Evolutionary conservation across 1,139 yeast genomes (phyloP).

Genomic region (Sugiyamaella xylanicola): DNA sequence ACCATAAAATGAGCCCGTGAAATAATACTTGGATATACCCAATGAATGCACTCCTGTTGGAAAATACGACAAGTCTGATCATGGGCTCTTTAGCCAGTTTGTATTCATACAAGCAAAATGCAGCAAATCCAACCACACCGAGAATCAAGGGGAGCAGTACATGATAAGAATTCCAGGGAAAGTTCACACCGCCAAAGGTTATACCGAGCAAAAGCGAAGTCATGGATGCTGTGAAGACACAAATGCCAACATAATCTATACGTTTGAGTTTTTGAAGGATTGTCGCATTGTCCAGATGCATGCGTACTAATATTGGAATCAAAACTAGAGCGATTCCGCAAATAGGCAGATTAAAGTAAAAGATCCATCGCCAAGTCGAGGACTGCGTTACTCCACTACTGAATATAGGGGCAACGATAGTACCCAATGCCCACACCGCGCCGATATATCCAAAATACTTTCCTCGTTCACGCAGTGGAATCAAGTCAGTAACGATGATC

Average conservation of each 20-base stretch:
- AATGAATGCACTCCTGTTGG: constrained; percentile 43
- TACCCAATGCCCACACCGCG: constrained; percentile 55
- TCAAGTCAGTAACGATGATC: constrained; percentile 61
- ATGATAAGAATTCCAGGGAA: constrained; percentile 56
- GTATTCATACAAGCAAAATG: constrained; percentile 53
- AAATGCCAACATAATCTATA: constrained; percentile 48
- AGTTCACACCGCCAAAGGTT: constrained; percentile 54
- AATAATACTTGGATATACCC: constrained; percentile 43
- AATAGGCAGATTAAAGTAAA: constrained; percentile 67
- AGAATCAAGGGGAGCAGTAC: constrained; percentile 55
- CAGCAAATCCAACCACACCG: constrained; percentile 50
- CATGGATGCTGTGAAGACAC: constrained; percentile 33
- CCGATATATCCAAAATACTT: constrained; percentile 45
- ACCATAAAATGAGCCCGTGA: constrained; percentile 50
- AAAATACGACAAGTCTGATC: constrained; percentile 49
- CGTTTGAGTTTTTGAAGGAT: constrained; percentile 45
- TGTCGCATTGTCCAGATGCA: constrained; percentile 51
- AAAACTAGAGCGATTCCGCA: constrained; percentile 58
- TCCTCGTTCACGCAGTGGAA: constrained; percentile 60
- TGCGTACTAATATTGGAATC: constrained; percentile 52
- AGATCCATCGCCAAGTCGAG: constrained; percentile 79
- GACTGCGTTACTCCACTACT: constrained; percentile 59
- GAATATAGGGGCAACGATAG: constrained; percentile 65
- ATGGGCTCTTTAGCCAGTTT: constrained; percentile 50
- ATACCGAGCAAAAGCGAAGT: constrained; percentile 48